Evolutionary conservation across 306 rosid species (phyloP).

Genomic region (Malus asiatica): DNA sequence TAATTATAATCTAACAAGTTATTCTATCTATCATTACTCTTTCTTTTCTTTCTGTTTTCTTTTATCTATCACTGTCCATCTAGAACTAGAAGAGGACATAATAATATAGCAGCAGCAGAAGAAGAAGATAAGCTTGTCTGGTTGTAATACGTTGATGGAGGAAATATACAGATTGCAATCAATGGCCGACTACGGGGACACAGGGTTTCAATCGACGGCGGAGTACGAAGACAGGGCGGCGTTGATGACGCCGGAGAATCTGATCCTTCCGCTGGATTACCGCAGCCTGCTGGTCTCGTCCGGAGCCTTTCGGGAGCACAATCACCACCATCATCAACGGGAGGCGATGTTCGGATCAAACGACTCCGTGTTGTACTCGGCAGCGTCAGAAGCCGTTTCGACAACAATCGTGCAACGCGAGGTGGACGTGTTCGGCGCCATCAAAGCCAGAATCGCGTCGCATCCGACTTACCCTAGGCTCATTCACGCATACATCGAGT

Average conservation of each 20-base stretch:
- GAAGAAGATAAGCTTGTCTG: conserved; percentile 5
- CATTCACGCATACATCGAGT: conserved; percentile 83
- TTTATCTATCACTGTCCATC: background rate
- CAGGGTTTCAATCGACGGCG: background rate
- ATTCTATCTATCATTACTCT: too few species aligned
- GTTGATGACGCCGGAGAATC: conserved; percentile 81
- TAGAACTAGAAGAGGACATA: background rate
- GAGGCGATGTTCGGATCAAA: conserved; percentile 79
- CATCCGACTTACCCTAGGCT: conserved; percentile 87
- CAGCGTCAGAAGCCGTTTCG: conserved; percentile 35
- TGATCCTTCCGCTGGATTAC: conserved; percentile 68
- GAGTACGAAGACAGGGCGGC: conserved; percentile 64
- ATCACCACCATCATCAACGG: conserved; percentile 26
- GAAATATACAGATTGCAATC: conserved; percentile 70
- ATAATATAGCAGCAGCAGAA: background rate
- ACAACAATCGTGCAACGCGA: conserved; percentile 30
- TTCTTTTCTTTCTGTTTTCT: background rate
- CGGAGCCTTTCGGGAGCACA: conserved; percentile 7
- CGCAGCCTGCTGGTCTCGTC: conserved; percentile 40
- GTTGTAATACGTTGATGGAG: conserved; percentile 44
- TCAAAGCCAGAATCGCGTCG: conserved; percentile 81
- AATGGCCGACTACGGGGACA: background rate
- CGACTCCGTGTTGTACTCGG: conserved; percentile 52
- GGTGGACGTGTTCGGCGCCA: conserved; percentile 39
- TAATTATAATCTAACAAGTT: too few species aligned